Conservation (phyloP, 106 monocot species). For the Platanthera zijinensis region DNA sequence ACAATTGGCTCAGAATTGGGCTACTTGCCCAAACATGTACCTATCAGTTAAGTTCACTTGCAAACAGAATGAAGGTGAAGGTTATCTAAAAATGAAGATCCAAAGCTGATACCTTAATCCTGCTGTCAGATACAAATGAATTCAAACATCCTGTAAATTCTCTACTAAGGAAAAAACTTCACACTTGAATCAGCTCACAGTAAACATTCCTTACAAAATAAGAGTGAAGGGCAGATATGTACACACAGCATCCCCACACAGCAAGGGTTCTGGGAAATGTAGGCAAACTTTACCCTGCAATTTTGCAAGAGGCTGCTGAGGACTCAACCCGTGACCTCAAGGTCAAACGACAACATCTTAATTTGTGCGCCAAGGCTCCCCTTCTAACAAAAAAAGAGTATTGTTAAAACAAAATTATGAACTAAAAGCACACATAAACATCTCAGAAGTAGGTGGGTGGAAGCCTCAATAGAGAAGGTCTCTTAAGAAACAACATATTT, state of each 20-base stretch:
- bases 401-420: background rate
- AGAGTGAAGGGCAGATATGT: background rate
- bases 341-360: no score
- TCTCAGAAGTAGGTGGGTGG: constrained; percentile 5
- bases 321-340: no score
- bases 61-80: background rate
- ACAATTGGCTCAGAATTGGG: background rate
- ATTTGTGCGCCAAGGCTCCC: no score
- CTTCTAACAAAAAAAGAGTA: background rate
- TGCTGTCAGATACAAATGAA: no score
- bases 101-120: background rate
- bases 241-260: no score
- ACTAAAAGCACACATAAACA: constrained; percentile 3
- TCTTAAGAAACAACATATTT: constrained; percentile 1
- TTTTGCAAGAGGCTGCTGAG: no score
- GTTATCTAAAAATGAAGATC: background rate
- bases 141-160: background rate
- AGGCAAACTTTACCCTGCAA: no score
- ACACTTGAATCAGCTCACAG: constrained; percentile 3
- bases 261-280: no score
- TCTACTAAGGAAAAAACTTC: background rate
- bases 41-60: background rate
- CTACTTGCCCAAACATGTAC: background rate
- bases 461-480: constrained; percentile 7
- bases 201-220: background rate